Evolutionary conservation across 1,284 basidiomycete species (phyloP), one percentile per base, ranked within the genome.

Genomic region (Cutaneotrichosporon sp.): DNA sequence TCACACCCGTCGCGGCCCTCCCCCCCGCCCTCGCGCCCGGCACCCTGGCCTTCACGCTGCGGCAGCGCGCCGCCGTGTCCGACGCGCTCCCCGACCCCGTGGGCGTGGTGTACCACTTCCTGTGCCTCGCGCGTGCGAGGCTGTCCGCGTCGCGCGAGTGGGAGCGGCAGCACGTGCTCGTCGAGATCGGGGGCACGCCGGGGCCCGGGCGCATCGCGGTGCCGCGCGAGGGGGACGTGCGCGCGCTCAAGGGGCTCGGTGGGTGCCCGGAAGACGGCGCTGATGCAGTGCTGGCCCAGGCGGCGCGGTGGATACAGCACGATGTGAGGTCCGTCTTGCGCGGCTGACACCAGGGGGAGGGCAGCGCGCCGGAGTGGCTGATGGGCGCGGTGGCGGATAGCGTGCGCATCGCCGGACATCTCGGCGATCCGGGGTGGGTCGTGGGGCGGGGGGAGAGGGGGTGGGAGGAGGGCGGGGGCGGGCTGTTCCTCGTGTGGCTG

Each of bases 221-320:
- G 29, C 9, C 29, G 5, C 29, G 29, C 29, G 29, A 4, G 29
- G 4, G n/a, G n/a, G n/a, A n/a, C n/a, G n/a, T n/a, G n/a, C n/a
- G n/a, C n/a, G n/a, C n/a, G 63, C 70, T 75, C 60, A 74, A 76
- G 63, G 71, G 76, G 29, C 74, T 75, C 43, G 63, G 73, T 75
- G 63, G 68, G 70, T 71, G 9, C 1, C 20, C 8, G 2, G 5
- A 2, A 11, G 14, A 9, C 31, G 4, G 20, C 6, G 42, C 25
- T 50, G 36, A 36, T 31, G 3, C 56, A 71, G 68, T 73, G 56
- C 59, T 75, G 16, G 71, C 72, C 50, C 72, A 75, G 53, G 58
- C 73, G 7, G 70, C 71, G 2, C 72, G 72, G 52, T 67, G 67
- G 8, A 65, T 75, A 22, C 73, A 72, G 46, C 68, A 71, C 58